These are phyloP conservation scores for Hanseniaspora pseudoguilliermondii DNA, from an alignment of 805 yeast species.

Conservation along the genomic window DNA sequence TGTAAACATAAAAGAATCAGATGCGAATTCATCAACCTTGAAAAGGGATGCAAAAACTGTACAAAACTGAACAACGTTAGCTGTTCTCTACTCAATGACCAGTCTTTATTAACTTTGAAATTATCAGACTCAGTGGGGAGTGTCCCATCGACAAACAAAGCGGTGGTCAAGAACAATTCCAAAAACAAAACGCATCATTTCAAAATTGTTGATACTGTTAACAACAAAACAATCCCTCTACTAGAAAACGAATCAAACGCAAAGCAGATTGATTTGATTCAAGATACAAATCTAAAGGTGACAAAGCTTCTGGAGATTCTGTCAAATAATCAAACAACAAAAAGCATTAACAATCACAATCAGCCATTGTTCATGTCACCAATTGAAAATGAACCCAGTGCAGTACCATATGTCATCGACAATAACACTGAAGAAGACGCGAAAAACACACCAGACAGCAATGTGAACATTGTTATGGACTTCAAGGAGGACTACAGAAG, in stretches of 20 bases:
- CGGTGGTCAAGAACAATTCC: not conserved
- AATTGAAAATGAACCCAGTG: not conserved
- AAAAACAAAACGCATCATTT: not conserved
- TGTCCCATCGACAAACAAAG: not conserved
- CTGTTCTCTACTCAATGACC: constrained; percentile 2
- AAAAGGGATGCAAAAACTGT: constrained; percentile 9
- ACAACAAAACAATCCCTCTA: not conserved
- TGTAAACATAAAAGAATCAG: constrained; percentile 11
- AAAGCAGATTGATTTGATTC: not conserved
- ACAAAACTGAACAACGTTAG: not conserved
- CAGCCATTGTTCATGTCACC: not conserved
- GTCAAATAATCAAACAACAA: not conserved
- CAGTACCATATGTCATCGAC: too few relatives aligned
- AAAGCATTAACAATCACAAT: not conserved
- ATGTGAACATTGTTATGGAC: not conserved
- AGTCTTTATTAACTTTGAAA: not conserved
- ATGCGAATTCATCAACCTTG: constrained; percentile 3
- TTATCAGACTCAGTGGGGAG: not conserved
- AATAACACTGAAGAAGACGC: not conserved
- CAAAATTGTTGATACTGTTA: constrained; percentile 1
- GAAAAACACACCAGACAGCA: not conserved
- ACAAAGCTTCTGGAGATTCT: constrained; percentile 7
- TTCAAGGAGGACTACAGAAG: constrained; percentile 1
- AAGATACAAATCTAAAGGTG: constrained; percentile 10
- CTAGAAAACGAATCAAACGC: not conserved